Base-by-base conservation (phyloP, 1,284 basidiomycete genomes). In the Stereum hirsutum region DNA sequence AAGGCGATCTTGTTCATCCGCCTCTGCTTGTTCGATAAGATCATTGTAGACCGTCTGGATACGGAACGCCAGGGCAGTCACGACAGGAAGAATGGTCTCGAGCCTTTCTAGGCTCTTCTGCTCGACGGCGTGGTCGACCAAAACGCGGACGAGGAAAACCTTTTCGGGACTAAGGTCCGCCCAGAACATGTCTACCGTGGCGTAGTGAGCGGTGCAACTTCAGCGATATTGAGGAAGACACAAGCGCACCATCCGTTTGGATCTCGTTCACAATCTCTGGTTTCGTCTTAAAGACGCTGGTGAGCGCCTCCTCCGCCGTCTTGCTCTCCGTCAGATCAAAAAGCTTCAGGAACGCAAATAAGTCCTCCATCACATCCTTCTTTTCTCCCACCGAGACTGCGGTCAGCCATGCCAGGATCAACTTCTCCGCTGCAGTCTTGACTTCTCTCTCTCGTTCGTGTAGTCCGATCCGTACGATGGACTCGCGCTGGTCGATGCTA, bases 381-480 rank as follows among this genome's bases (percentile, higher is more conserved):
- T 45, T 54, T n/a, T n/a, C n/a, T 41, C 44, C 44, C 6, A 36
- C 39, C 15, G 45, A 24, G 7, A 53, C 43, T 5, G 46, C 46
- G 12, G 50, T 43, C 5, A 53, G 44, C 89, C 89, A 94, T 6
- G 70, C 70, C 0, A 74, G 74, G n/a, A 93, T 65, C 46, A 95
- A 73, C 39, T 80, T 83, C 2, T 77, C 83, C 0, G 88, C 84
- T 0, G 91, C 89, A 20, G 81, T 74, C 31, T 85, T 72, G 5
- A 98, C 93, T n/a, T 63, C 69, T 0, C 79, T 75, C 51, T 96
- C 93, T 38, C 94, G 73, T 60, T 97, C 95, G 0, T 89, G 87
- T 3, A 97, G 69, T 0, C 94, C 94, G 50, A 87, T 81, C 35
- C 80, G 76, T 12, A 93, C 76, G 19, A 90, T 69, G 43, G 79